Evolutionary conservation across 2,329 filamentous ascomycete genomes (phyloP).

Genomic region (Colletotrichum sp.): DNA sequence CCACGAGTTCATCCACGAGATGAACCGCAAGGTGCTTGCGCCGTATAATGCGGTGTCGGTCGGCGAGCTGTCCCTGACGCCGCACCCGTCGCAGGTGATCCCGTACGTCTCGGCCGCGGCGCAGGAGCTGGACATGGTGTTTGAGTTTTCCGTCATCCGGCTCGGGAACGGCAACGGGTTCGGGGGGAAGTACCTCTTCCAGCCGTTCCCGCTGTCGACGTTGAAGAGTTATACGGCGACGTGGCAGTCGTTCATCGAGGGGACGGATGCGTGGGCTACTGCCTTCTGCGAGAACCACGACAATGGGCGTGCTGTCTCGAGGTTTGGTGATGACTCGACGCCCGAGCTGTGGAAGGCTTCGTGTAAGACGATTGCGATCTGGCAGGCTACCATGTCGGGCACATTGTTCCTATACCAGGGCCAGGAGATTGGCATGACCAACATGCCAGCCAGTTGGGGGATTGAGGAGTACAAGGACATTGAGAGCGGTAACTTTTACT

Average conservation of each 20-base stretch:
- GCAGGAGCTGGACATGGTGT: conserved; percentile 65
- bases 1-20: conserved; percentile 65
- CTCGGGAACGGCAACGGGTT: conserved; percentile 54
- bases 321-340: conserved; percentile 53
- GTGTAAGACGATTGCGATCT: conserved; percentile 58
- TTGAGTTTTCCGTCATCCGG: conserved; percentile 63
- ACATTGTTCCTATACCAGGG: conserved; percentile 65
- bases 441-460: conserved; percentile 54
- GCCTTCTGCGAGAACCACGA: conserved; percentile 71
- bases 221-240: conserved; percentile 48
- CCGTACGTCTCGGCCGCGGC: conserved; percentile 58
- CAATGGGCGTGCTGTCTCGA: conserved; percentile 60
- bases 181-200: conserved; percentile 53
- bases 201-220: conserved; percentile 47
- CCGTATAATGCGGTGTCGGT: conserved; percentile 66
- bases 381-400: conserved; percentile 53
- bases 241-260: conserved; percentile 55
- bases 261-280: conserved; percentile 61
- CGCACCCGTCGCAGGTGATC: conserved; percentile 54
- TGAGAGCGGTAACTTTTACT: conserved; percentile 58
- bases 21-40: conserved; percentile 55
- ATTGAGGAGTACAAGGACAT: conserved; percentile 60
- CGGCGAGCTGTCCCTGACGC: conserved; percentile 65
- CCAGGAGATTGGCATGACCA: conserved; percentile 66
- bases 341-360: conserved; percentile 47